phyloP scores from a whole-genome alignment of 192 early-diverging fungal genomes.

The Coemansia sp. region DNA sequence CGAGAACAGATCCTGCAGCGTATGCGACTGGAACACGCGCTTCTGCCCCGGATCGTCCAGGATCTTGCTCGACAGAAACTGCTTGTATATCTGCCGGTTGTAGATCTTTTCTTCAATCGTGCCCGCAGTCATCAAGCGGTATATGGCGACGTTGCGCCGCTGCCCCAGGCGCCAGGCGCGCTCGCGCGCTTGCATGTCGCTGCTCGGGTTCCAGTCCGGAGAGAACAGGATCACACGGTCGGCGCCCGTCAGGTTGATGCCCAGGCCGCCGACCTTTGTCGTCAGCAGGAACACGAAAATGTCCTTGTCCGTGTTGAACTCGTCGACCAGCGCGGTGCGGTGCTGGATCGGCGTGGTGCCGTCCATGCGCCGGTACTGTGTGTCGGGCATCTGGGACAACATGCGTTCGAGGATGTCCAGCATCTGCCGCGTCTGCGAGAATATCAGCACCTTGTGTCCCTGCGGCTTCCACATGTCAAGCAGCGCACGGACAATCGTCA shows the following conservation, averaged over 20 bases:
- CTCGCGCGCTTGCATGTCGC: constrained; percentile 93
- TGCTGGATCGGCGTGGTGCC: constrained; percentile 87
- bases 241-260: constrained; percentile 93
- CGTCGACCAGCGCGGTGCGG: constrained; percentile 83
- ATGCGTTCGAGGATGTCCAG: constrained; percentile 89
- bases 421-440: constrained; percentile 94
- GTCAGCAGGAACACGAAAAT: constrained; percentile 95
- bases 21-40: constrained; percentile 86
- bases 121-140: constrained; percentile 91
- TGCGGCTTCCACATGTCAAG: constrained; percentile 83
- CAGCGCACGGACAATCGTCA: constrained; percentile 82
- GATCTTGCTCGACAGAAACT: constrained; percentile 96
- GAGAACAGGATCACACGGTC: constrained; percentile 93
- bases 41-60: constrained; percentile 85
- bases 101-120: constrained; percentile 98
- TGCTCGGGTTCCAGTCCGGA: constrained; percentile 99
- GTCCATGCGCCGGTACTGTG: constrained; percentile 89
- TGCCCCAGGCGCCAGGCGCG: constrained; percentile 95
- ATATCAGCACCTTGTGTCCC: constrained; percentile 85
- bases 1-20: constrained; percentile 84
- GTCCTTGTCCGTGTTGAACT: constrained; percentile 68
- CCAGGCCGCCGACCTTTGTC: constrained; percentile 95
- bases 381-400: constrained; percentile 50
- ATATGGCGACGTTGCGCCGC: constrained; percentile 82
- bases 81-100: constrained; percentile 97